Evolutionary conservation across 1,139 yeast genomes (phyloP).

Genomic region (Lodderomyces oxycetoniae): DNA sequence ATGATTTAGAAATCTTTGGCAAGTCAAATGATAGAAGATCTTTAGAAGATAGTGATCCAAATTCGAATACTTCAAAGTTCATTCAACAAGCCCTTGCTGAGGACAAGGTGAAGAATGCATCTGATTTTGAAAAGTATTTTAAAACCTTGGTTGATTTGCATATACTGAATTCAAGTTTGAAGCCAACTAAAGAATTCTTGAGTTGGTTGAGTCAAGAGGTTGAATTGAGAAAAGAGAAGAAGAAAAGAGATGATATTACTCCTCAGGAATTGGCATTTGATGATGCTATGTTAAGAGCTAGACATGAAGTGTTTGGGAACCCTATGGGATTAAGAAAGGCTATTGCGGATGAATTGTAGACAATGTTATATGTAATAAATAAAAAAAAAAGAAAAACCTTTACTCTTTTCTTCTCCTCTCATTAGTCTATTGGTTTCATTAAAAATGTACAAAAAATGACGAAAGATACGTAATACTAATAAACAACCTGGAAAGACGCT

Average conservation of each 20-base stretch:
- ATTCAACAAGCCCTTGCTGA: slow-evolving; percentile 27
- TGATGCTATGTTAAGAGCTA: slow-evolving; percentile 46
- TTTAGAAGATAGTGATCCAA: slow-evolving; percentile 20
- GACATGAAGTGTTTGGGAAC: slow-evolving; percentile 77
- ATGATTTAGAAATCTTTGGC: slow-evolving; percentile 30
- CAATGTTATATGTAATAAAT: background rate
- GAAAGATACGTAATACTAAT: too few relatives aligned
- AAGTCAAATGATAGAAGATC: slow-evolving; percentile 20
- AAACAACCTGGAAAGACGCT: too few relatives aligned
- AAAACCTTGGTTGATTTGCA: slow-evolving; percentile 39
- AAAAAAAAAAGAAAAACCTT: slow-evolving; percentile 1
- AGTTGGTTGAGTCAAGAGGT: slow-evolving; percentile 61
- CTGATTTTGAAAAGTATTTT: slow-evolving; percentile 41
- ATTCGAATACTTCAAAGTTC: slow-evolving; percentile 24
- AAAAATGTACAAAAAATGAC: background rate
- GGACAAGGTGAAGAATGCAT: slow-evolving; percentile 24
- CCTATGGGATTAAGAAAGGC: slow-evolving; percentile 65
- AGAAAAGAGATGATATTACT: slow-evolving; percentile 30
- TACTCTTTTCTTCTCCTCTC: slow-evolving; percentile 1
- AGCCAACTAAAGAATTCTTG: slow-evolving; percentile 37
- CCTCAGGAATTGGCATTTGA: slow-evolving; percentile 36
- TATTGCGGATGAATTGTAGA: slow-evolving; percentile 48
- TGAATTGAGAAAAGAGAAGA: slow-evolving; percentile 31
- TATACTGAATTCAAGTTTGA: slow-evolving; percentile 18
- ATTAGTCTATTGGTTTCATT: background rate